phyloP scores from a whole-genome alignment of 2,329 filamentous ascomycete species.

The Fusarium annulatum region DNA sequence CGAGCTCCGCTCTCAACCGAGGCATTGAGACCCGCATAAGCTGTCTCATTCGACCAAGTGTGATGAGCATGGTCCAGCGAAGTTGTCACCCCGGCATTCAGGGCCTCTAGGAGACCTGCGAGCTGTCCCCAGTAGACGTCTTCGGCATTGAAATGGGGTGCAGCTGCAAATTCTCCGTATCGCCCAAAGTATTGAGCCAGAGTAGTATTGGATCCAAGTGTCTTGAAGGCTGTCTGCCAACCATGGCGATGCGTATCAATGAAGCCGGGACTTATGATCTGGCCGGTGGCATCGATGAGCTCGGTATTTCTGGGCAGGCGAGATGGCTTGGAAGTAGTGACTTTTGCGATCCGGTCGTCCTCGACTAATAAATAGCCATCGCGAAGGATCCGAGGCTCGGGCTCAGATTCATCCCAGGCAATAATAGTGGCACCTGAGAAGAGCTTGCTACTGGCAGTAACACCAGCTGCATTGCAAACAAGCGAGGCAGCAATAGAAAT shows the following conservation, averaged over 20 bases:
- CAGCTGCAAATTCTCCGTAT: constrained; percentile 51
- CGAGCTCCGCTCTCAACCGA: constrained; percentile 60
- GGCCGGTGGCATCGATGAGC: constrained; percentile 59
- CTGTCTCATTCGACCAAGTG: constrained; percentile 56
- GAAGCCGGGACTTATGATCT: constrained; percentile 66
- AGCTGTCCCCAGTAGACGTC: constrained; percentile 61
- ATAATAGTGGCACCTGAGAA: constrained; percentile 29
- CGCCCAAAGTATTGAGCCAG: constrained; percentile 60
- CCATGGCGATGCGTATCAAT: constrained; percentile 67
- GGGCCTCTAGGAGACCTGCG: constrained; percentile 59
- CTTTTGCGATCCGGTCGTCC: constrained; percentile 7
- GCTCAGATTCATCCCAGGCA: constrained; percentile 16
- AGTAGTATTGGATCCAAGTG: constrained; percentile 62
- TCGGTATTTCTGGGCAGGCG: constrained; percentile 45
- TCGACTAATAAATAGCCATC: constrained; percentile 9
- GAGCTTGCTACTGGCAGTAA: background rate
- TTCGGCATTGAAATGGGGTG: constrained; percentile 50
- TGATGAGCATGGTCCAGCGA: constrained; percentile 64
- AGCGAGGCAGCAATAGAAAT: background rate
- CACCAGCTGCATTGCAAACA: background rate
- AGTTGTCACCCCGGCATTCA: constrained; percentile 65
- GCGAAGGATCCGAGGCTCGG: background rate
- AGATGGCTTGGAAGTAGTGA: background rate
- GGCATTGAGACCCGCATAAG: constrained; percentile 58
- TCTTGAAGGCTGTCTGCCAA: constrained; percentile 67